Conservation (phyloP, 1,284 basidiomycete genomes). For the Leccinum angustisporum region DNA sequence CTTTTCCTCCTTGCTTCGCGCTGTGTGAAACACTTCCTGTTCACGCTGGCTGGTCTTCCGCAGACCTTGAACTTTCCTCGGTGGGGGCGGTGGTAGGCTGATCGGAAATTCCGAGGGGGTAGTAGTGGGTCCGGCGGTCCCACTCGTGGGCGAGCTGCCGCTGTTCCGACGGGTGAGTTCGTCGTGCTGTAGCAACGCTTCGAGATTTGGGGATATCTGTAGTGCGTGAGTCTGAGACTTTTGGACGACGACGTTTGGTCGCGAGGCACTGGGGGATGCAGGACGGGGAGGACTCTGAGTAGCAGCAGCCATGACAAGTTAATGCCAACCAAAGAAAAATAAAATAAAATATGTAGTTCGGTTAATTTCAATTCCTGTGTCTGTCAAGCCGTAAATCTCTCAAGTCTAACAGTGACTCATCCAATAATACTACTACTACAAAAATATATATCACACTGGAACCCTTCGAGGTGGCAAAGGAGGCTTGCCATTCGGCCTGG, state of each 20-base stretch:
- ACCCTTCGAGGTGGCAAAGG: constrained; percentile 39
- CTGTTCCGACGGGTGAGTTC: constrained; percentile 39
- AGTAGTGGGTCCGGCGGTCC: not conserved
- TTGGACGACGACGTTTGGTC: not conserved
- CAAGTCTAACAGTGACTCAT: too few relatives aligned
- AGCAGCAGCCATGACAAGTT: constrained; percentile 18
- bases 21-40: constrained; percentile 13
- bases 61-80: constrained; percentile 15
- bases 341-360: constrained; percentile 3
- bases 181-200: constrained; percentile 61
- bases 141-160: constrained; percentile 24
- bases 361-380: constrained; percentile 23
- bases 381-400: not conserved
- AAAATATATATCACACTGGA: constrained; percentile 10
- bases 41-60: constrained; percentile 20
- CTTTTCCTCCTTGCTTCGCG: constrained; percentile 20
- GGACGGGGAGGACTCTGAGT: constrained; percentile 19
- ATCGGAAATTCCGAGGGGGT: constrained; percentile 23
- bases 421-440: not conserved
- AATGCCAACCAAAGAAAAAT: not conserved
- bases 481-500: constrained; percentile 27
- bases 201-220: constrained; percentile 59
- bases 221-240: constrained; percentile 29
- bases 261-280: constrained; percentile 10
- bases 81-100: constrained; percentile 33